Evolutionary conservation across 75 land plant genomes (phyloP).

Genomic region (Cunninghamia lanceolata): DNA sequence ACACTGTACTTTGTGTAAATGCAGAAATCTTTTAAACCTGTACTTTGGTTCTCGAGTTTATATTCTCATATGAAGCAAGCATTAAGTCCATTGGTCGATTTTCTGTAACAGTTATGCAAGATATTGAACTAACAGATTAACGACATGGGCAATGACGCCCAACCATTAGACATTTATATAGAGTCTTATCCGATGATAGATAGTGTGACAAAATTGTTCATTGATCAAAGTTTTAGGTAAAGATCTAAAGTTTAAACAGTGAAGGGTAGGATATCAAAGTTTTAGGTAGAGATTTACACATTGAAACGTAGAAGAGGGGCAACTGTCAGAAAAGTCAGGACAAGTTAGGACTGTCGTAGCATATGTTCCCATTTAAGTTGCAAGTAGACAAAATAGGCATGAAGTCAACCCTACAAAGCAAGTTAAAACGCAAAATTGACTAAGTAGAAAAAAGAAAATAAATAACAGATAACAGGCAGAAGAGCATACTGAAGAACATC

Average conservation of each 20-base stretch:
- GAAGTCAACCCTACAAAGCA: not conserved
- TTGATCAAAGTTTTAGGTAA: not conserved
- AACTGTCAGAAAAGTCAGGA: not conserved
- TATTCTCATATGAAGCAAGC: not conserved
- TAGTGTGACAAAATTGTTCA: not conserved
- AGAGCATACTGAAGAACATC: conserved; percentile 66
- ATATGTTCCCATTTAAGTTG: not conserved
- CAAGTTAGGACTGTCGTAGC: not conserved
- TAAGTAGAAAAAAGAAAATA: no score
- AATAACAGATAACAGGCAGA: not conserved
- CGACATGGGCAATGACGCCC: not conserved
- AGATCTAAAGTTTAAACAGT: no score
- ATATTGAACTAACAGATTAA: not conserved
- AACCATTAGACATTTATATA: not conserved
- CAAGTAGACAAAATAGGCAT: not conserved
- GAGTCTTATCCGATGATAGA: not conserved
- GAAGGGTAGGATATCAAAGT: not conserved
- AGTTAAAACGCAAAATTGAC: not conserved
- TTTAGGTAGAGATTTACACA: not conserved
- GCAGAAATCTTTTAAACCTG: not conserved
- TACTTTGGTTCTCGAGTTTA: not conserved
- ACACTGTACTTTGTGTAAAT: not conserved
- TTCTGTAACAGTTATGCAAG: not conserved
- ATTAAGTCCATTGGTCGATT: not conserved
- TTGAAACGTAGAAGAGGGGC: not conserved